These are phyloP conservation scores for Ganoderma sinense DNA, from an alignment of 1,284 basidiomycete species.

Conservation along the genomic window DNA sequence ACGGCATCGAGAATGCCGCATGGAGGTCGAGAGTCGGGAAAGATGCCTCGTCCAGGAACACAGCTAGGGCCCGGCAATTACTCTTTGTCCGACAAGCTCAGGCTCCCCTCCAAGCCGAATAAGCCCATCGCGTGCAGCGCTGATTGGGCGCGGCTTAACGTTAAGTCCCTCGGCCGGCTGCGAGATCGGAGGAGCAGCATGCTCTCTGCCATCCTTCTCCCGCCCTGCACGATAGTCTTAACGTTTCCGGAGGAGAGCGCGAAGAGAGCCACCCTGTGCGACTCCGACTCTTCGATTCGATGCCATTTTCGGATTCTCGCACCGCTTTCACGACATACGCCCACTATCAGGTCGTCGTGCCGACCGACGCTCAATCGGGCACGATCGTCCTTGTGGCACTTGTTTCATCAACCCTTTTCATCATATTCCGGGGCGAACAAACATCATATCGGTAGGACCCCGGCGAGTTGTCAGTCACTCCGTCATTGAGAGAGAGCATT, in stretches of 20 bases:
- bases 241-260: neutral
- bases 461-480: neutral
- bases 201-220: constrained; percentile 8
- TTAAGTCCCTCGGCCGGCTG: constrained; percentile 22
- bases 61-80: neutral
- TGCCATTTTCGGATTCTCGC: neutral
- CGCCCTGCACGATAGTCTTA: constrained; percentile 4
- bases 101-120: constrained; percentile 3
- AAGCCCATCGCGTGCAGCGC: neutral
- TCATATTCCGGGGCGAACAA: constrained; percentile 7
- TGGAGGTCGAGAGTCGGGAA: neutral
- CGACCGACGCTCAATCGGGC: constrained; percentile 6
- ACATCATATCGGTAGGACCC: constrained; percentile 1
- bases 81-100: constrained; percentile 20
- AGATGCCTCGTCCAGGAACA: constrained; percentile 8
- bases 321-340: constrained; percentile 6
- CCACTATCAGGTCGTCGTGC: constrained; percentile 2
- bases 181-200: constrained; percentile 11
- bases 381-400: constrained; percentile 29
- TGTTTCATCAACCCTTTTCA: constrained; percentile 15
- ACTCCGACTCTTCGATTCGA: neutral
- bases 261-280: neutral
- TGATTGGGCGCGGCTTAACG: neutral
- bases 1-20: constrained; percentile 7
- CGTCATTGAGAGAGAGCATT: neutral